Evolutionary conservation across 306 rosid genomes (phyloP).

Genomic region (Prinsepia uniflora): DNA sequence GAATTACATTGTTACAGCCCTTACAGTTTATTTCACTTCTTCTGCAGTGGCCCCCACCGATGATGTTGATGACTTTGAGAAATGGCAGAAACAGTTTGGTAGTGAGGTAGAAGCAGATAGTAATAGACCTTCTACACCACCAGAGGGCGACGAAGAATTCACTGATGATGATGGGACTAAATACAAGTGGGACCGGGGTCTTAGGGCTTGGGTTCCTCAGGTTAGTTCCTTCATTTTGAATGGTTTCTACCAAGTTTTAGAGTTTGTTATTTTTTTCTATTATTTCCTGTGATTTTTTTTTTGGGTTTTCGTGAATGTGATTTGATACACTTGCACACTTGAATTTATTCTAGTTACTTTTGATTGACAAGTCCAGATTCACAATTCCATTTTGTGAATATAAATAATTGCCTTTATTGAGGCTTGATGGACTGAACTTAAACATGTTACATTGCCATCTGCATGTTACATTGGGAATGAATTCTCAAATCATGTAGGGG

Average conservation of each 20-base stretch:
- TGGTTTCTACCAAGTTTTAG: background rate
- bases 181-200: constrained; percentile 75
- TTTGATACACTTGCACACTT: background rate
- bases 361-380: background rate
- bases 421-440: background rate
- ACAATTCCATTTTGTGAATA: background rate
- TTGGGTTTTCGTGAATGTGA: background rate
- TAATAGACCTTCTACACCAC: constrained; percentile 85
- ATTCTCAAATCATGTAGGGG: background rate
- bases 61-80: constrained; percentile 63
- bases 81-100: constrained; percentile 42
- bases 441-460: background rate
- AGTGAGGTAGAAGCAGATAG: constrained; percentile 34
- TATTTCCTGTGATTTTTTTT: background rate
- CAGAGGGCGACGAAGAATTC: constrained; percentile 94
- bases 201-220: constrained; percentile 93
- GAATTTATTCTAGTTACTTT: background rate
- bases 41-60: constrained; percentile 42
- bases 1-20: constrained; percentile 5
- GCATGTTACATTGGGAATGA: background rate
- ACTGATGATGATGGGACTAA: constrained; percentile 90
- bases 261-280: background rate
- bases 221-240: constrained; percentile 36
- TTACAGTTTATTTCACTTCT: constrained; percentile 22
- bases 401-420: background rate